phyloP scores from a whole-genome alignment of 306 rosid species.

The Pyrus pyrifolia region DNA sequence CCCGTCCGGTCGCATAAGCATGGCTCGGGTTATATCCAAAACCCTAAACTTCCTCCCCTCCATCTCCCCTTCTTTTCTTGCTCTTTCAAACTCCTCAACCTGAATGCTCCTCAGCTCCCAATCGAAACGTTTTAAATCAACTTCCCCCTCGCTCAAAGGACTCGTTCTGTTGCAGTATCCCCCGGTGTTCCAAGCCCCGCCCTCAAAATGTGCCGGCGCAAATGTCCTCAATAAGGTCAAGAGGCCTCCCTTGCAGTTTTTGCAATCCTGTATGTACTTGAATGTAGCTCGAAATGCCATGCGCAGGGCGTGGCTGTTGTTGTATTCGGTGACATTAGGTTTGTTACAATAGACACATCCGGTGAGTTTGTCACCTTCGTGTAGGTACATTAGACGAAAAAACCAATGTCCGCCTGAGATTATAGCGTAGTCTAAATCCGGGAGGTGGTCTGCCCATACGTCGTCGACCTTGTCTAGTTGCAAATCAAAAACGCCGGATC shows the following conservation, averaged over 20 bases:
- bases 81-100: slow-evolving; percentile 52
- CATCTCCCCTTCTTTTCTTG: slow-evolving; percentile 20
- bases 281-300: slow-evolving; percentile 52
- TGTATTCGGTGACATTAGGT: slow-evolving; percentile 34
- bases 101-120: slow-evolving; percentile 57
- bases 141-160: slow-evolving; percentile 32
- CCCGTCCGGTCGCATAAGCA: slow-evolving; percentile 83
- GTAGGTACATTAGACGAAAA: slow-evolving; percentile 49
- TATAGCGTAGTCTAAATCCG: slow-evolving; percentile 52
- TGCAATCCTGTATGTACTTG: slow-evolving; percentile 30
- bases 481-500: slow-evolving; percentile 47
- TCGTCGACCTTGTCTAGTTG: slow-evolving; percentile 51
- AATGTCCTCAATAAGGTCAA: slow-evolving; percentile 67
- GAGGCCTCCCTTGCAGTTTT: slow-evolving; percentile 26
- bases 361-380: slow-evolving; percentile 18
- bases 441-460: slow-evolving; percentile 43
- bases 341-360: slow-evolving; percentile 65
- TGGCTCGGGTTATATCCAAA: slow-evolving; percentile 64
- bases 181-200: slow-evolving; percentile 71
- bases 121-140: slow-evolving; percentile 29
- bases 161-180: slow-evolving; percentile 70
- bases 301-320: slow-evolving; percentile 28
- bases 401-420: slow-evolving; percentile 84
- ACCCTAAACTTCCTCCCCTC: slow-evolving; percentile 31
- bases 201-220: slow-evolving; percentile 78